phyloP scores from a whole-genome alignment of 2,329 filamentous ascomycete genomes.

The Aspergillus pseudoviridinutans region DNA sequence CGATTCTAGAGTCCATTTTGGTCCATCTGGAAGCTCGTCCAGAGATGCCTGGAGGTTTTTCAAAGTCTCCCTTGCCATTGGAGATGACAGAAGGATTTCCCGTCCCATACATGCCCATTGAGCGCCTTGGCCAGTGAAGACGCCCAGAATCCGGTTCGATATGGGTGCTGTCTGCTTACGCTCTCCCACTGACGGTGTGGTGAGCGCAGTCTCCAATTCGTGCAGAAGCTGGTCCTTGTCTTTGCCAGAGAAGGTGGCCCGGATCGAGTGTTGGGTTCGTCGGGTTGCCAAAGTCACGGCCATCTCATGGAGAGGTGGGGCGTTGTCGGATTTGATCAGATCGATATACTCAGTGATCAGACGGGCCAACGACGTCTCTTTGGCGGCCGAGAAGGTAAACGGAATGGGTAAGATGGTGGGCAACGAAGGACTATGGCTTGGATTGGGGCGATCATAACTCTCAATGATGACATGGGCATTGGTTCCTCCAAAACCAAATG shows the following conservation, averaged over 20 bases:
- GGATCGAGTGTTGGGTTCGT: no score
- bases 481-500: constrained; percentile 19
- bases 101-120: constrained; percentile 8
- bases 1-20: constrained; percentile 16
- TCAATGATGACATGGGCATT: constrained; percentile 21
- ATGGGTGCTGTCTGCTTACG: background rate
- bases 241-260: no score
- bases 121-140: constrained; percentile 6
- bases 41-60: constrained; percentile 13
- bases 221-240: no score
- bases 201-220: no score
- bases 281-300: no score
- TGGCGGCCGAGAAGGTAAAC: no score
- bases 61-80: constrained; percentile 11
- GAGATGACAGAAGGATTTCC: background rate
- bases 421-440: background rate
- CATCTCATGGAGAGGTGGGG: no score
- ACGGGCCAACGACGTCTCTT: no score
- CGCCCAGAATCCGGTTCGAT: background rate
- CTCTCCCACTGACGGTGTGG: no score
- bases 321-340: no score
- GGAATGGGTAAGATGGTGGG: no score
- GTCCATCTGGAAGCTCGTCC: constrained; percentile 17
- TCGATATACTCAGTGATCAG: no score
- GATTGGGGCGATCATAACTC: background rate